These are phyloP conservation scores for Kluyveromyces starmeri DNA, from an alignment of 805 yeast species.

Conservation along the genomic window DNA sequence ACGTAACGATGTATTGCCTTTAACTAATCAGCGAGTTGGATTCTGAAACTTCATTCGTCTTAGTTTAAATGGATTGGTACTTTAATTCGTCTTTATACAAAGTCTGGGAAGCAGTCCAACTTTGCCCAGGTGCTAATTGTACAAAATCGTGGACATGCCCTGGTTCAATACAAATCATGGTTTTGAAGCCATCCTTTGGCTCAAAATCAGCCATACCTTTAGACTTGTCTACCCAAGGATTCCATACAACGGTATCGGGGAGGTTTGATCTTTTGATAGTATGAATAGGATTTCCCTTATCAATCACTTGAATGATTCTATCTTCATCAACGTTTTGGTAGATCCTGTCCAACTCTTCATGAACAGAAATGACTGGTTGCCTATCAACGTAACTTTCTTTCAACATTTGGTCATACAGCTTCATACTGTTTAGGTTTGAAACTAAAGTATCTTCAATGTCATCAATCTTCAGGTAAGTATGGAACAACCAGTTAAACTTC, in stretches of 20 bases:
- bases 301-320: conserved; percentile 58
- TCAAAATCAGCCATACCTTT: conserved; percentile 77
- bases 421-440: conserved; percentile 65
- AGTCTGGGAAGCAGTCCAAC: conserved; percentile 68
- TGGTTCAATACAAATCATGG: conserved; percentile 93
- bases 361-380: conserved; percentile 65
- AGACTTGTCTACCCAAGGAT: conserved; percentile 89
- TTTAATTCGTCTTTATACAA: conserved; percentile 48
- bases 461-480: conserved; percentile 68
- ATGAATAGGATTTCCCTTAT: conserved; percentile 61
- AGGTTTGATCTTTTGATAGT: conserved; percentile 57
- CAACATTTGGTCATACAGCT: conserved; percentile 69
- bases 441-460: conserved; percentile 75
- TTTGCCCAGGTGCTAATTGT: conserved; percentile 55
- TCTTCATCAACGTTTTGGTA: conserved; percentile 52
- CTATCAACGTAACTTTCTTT: conserved; percentile 54
- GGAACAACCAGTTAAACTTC: conserved; percentile 92
- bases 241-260: conserved; percentile 83
- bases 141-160: conserved; percentile 74
- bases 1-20: too few species aligned
- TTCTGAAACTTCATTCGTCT: too few species aligned
- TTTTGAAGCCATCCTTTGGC: conserved; percentile 74
- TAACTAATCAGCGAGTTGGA: too few species aligned
- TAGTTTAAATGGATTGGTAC: conserved; percentile 45
- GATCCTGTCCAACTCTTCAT: conserved; percentile 77